Evolutionary conservation across 768 basidiomycete genomes (phyloP), one percentile per base, ranked within the genome.

Genomic region (Rhizopogon salebrosus): DNA sequence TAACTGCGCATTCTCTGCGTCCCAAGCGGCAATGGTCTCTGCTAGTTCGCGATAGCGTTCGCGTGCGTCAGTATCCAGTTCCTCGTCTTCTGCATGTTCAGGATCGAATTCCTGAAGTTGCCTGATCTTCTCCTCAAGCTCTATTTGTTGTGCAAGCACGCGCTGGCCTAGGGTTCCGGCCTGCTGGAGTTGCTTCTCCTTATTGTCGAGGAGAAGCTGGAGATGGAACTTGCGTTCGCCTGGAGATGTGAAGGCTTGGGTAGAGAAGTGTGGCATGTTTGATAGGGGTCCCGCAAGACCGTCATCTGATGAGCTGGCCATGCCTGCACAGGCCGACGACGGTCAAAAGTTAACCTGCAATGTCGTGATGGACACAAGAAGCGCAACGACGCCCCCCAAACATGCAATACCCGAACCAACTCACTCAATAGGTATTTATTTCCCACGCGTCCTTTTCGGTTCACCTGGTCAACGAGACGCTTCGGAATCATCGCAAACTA

Each of bases 91-190:
- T 3, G 71, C 74, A 57, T 80, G 84, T 54, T 84, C 85, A 18
- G 72, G 77, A 49, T 85, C 85, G 14, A 81, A 65, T 34, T 87
- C 87, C 60, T 92, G 87, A 49, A 95, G 76, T 63, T 88, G 87
- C 40, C 82, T 77, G 54, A 98, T 91, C 48, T 91, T 82, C 64
- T 87, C 85, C 70, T 97, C 92, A 56, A 98, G 82, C 65, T 95
- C 91, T 72, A 91, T 86, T 71, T 92, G 92, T 75, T 98, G 95
- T 18, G 84, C 81, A 56, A 98, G 84, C 62, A 98, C 84, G 68
- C 91, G 88, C 72, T 97, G 93, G 48, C 95, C 95, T 65, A 98
- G 84, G 51, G 85, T 87, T 35, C 91, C 94, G 4, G 92, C 92
- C 58, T 92, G 88, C 57, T 92, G 85, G 31, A 98, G 85, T 69